Evolutionary conservation across 2,329 filamentous ascomycete species (phyloP).

Genomic region (Colletotrichum theobromicola): DNA sequence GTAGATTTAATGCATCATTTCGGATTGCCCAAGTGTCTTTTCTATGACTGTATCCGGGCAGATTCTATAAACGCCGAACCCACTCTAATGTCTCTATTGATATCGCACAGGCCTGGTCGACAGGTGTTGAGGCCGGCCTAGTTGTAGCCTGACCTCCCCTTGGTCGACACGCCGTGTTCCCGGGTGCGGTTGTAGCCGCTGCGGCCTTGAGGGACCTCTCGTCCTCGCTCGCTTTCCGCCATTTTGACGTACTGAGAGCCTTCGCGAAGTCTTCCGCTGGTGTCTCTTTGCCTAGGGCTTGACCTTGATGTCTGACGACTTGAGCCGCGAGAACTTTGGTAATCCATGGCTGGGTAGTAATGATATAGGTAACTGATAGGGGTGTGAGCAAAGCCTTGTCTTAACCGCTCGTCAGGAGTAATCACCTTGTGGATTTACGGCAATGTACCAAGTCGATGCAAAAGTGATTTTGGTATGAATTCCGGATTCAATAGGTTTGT

Average conservation of each 20-base stretch:
- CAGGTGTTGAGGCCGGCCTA: neutral
- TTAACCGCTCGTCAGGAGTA: rapidly evolving
- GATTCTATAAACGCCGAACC: neutral
- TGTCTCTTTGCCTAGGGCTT: neutral
- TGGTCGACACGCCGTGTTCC: neutral
- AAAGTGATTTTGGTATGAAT: neutral
- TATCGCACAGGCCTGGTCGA: neutral
- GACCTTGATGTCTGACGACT: neutral
- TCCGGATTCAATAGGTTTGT: neutral
- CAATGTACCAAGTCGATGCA: rapidly evolving
- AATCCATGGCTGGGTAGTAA: neutral
- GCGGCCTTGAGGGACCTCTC: neutral
- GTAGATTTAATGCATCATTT: neutral
- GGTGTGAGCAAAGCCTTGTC: neutral
- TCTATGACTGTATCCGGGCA: neutral
- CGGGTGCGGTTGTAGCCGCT: constrained; percentile 14
- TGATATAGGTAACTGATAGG: neutral
- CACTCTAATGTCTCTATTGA: neutral
- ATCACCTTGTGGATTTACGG: neutral
- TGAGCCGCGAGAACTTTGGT: neutral
- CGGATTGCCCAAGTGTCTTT: neutral
- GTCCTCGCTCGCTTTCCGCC: neutral
- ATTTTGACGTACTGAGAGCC: neutral
- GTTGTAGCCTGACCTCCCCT: constrained; percentile 15
- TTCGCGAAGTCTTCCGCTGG: neutral